phyloP scores from a whole-genome alignment of 495 filamentous ascomycete genomes.

The Podospora anserina region DNA sequence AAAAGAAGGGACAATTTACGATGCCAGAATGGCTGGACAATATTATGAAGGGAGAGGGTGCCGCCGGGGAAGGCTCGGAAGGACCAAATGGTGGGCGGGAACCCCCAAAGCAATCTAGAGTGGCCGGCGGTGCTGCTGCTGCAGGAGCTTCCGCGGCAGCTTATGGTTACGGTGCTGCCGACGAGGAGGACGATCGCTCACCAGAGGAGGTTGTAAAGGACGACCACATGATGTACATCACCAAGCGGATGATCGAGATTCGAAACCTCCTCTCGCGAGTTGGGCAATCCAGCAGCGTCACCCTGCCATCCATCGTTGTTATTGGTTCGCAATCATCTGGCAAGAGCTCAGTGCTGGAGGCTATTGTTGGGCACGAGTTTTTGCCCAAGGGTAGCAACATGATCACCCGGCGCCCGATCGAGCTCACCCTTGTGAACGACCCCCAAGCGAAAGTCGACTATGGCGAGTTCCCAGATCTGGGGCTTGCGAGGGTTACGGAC shows the following conservation, averaged over 20 bases:
- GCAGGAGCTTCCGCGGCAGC: slow-evolving; percentile 65
- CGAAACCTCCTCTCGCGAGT: slow-evolving; percentile 84
- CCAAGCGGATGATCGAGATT: slow-evolving; percentile 99
- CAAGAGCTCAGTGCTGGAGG: slow-evolving; percentile 95
- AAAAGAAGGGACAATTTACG: slow-evolving; percentile 73
- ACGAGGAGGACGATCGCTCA: slow-evolving; percentile 65
- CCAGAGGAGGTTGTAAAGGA: slow-evolving; percentile 68
- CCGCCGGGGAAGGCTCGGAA: slow-evolving; percentile 34
- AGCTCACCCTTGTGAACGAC: slow-evolving; percentile 94
- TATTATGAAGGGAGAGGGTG: slow-evolving; percentile 60
- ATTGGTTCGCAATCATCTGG: slow-evolving; percentile 98
- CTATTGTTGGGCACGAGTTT: slow-evolving; percentile 97
- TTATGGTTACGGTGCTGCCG: slow-evolving; percentile 69
- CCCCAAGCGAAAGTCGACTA: slow-evolving; percentile 88
- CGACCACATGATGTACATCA: slow-evolving; percentile 99
- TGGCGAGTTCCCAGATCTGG: slow-evolving; percentile 92
- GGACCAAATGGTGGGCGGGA: slow-evolving; percentile 46
- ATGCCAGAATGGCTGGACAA: slow-evolving; percentile 84
- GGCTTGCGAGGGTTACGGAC: slow-evolving; percentile 86
- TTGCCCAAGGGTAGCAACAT: slow-evolving; percentile 97
- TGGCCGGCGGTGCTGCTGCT: slow-evolving; percentile 55
- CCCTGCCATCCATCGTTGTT: slow-evolving; percentile 92
- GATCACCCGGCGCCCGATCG: slow-evolving; percentile 95
- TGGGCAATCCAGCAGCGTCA: slow-evolving; percentile 83
- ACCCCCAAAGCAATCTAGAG: slow-evolving; percentile 60